Base-by-base conservation (phyloP, 495 filamentous ascomycete species). In the Polyplosphaeria fusca region DNA sequence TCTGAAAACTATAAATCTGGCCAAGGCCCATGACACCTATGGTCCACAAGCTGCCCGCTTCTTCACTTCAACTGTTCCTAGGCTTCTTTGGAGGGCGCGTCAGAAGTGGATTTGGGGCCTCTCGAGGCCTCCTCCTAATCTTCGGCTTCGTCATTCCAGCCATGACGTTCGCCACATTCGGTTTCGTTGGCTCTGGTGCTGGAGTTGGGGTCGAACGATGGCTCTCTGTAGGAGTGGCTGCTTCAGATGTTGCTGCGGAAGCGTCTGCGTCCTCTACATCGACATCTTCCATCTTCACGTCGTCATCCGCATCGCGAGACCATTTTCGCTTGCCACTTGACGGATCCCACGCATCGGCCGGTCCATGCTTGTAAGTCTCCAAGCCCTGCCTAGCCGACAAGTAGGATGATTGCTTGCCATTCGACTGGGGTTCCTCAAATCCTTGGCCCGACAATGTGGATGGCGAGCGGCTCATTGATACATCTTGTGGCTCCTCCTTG, bases 251-350 rank as follows among this genome's bases (percentile, higher is more conserved):
- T 42, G 11, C 39, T 19, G 9, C 39, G 5, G 19, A 19, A 7
- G 19, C 19, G 18, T 43, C 47, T 0, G 47, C 42, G 16, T 51
- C 40, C 14, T 51, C 57, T 30, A 47, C 43, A 4, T 60, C 37
- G 9, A 42, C 49, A 30, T 67, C 64, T 37, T 58, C 54, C 63
- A 65, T 61, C 18, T 54, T 39, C 9, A 59, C 49, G 37, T 64
- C 60, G 20, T 51, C 58, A 20, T 49, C 51, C 27, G 40, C 45
- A 37, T 22, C 40, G 19, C 28, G 25, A 38, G 25, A 39, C 5
- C 25, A 7, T 22, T 58, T 63, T 4, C 54, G 54, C 27, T 58
- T 58, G 23, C 42, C 60, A 25, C 55, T 58, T 16, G 26, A n/a
- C 35, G 38, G n/a, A 37, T 42, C 40, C 19, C 26, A 20, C 12